phyloP scores from a whole-genome alignment of 768 basidiomycete species.

The Pulveroboletus sp. region DNA sequence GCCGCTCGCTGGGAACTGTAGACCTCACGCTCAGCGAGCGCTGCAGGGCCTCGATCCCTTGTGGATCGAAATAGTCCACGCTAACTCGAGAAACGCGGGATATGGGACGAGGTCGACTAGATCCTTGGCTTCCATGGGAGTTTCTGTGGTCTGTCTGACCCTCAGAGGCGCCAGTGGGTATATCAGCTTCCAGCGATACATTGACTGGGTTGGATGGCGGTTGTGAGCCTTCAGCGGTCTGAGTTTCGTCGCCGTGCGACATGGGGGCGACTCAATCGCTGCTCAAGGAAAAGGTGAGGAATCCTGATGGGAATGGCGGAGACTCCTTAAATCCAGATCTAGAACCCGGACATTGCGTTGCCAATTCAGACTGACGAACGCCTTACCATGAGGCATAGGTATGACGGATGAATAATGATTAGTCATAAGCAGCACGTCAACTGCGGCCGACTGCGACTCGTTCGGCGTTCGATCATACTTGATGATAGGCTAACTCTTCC shows the following conservation, averaged over 20 bases:
- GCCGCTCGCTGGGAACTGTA: conserved; percentile 6
- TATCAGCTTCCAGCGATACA: conserved; percentile 1
- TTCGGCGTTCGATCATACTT: too few species aligned
- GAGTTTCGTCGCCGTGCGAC: not conserved
- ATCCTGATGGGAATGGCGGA: too few species aligned
- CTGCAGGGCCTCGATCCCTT: conserved; percentile 36
- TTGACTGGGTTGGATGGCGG: not conserved
- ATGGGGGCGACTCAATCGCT: conserved; percentile 1
- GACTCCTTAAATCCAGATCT: too few species aligned
- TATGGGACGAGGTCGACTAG: not conserved
- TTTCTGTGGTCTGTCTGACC: not conserved
- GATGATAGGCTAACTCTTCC: too few species aligned
- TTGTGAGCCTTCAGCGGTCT: not conserved
- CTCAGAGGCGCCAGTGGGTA: not conserved
- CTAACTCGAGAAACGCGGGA: conserved; percentile 34
- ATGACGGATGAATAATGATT: too few species aligned
- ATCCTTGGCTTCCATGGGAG: not conserved
- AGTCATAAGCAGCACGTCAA: too few species aligned
- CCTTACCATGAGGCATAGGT: too few species aligned
- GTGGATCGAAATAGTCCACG: conserved; percentile 52
- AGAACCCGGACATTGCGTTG: too few species aligned
- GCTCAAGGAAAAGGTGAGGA: not conserved
- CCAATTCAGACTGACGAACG: too few species aligned
- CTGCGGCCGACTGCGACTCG: too few species aligned
- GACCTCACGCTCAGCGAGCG: conserved; percentile 16